phyloP scores from a whole-genome alignment of 371 early-diverging fungal species.

The Lichtheimia hyalospora region DNA sequence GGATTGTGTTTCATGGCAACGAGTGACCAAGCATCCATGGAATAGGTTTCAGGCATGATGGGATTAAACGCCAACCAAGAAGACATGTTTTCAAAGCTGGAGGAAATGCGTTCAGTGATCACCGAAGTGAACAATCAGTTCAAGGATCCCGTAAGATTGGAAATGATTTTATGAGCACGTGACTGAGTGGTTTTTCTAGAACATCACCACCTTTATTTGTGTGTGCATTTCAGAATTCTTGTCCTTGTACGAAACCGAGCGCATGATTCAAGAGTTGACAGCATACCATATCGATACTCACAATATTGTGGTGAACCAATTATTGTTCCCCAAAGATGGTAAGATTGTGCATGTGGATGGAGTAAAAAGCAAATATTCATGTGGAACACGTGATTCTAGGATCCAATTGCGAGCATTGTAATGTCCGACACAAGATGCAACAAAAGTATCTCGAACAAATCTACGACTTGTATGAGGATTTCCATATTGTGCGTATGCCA shows the following conservation, averaged over 20 bases:
- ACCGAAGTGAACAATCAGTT: conserved; percentile 97
- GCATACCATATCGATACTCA: conserved; percentile 97
- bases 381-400: conserved; percentile 30
- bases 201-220: conserved; percentile 97
- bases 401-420: conserved; percentile 94
- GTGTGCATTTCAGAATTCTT: conserved; percentile 99
- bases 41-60: conserved; percentile 93
- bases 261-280: conserved; percentile 98
- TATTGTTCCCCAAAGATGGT: conserved; percentile 92
- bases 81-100: conserved; percentile 93
- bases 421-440: conserved; percentile 96
- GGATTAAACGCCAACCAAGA: conserved; percentile 87
- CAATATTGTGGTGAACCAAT: conserved; percentile 98
- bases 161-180: neutral
- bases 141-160: conserved; percentile 79
- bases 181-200: conserved; percentile 40
- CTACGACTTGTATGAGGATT: conserved; percentile 97
- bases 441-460: conserved; percentile 97
- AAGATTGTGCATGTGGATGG: too few species aligned
- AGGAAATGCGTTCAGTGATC: conserved; percentile 91
- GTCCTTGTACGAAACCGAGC: conserved; percentile 98
- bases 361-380: too few species aligned
- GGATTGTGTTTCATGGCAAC: neutral
- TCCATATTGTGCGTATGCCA: conserved; percentile 89
- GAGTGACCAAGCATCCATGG: neutral